Percentiles rank a stretch among this genome's conserved stretches.
phyloP scores from a whole-genome alignment of 2,329 filamentous ascomycete genomes.

The Xylariales sp. region DNA sequence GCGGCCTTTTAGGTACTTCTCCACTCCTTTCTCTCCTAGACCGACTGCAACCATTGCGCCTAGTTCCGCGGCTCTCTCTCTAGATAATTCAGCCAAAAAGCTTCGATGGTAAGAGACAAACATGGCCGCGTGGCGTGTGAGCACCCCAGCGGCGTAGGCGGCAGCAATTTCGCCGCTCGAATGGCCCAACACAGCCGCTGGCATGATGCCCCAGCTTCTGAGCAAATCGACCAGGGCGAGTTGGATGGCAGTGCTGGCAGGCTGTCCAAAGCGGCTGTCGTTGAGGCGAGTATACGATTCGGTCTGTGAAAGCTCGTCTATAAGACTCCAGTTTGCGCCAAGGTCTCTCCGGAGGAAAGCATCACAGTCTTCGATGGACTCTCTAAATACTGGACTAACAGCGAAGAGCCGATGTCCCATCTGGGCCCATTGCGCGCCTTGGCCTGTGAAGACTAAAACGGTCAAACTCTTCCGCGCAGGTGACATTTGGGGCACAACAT shows the following conservation, averaged over 20 bases:
- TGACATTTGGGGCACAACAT: too few relatives aligned
- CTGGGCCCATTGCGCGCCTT: slow-evolving; percentile 11
- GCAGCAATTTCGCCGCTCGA: slow-evolving; percentile 27
- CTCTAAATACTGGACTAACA: neutral
- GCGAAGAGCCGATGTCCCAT: slow-evolving; percentile 7
- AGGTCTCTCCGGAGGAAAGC: neutral
- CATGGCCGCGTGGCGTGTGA: slow-evolving; percentile 14
- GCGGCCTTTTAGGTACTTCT: neutral
- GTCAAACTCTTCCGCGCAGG: too few relatives aligned
- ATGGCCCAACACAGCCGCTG: slow-evolving; percentile 15
- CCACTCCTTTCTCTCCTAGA: neutral
- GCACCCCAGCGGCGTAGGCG: slow-evolving; percentile 27
- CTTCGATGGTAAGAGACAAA: slow-evolving; percentile 10
- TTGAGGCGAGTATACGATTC: too few relatives aligned
- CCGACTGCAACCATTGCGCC: neutral
- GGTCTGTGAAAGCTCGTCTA: too few relatives aligned
- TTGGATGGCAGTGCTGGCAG: neutral
- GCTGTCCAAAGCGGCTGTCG: neutral
- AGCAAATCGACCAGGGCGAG: slow-evolving; percentile 4
- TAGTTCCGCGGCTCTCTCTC: neutral
- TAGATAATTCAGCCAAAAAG: neutral
- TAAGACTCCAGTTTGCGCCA: neutral
- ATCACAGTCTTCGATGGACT: neutral
- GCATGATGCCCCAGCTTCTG: slow-evolving; percentile 8
- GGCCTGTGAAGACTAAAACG: slow-evolving; percentile 11